Conservation (phyloP, 768 basidiomycete species). For the Lentinula sp. region DNA sequence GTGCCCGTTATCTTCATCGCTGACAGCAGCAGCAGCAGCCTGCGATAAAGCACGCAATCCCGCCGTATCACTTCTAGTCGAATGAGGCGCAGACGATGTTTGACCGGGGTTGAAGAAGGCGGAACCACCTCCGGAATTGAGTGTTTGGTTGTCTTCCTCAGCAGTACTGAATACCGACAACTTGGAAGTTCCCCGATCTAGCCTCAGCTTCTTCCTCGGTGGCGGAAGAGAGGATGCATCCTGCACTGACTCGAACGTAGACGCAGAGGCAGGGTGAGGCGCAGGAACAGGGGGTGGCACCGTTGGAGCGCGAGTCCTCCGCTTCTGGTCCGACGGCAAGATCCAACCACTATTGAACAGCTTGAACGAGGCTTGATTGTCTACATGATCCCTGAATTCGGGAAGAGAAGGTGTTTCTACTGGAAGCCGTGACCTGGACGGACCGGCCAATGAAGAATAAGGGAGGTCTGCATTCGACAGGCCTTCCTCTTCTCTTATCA, state of each 20-base stretch:
- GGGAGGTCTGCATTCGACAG: background rate
- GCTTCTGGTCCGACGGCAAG: slow-evolving; percentile 64
- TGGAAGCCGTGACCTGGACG: background rate
- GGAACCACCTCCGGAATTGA: slow-evolving; percentile 6
- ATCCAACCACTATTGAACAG: slow-evolving; percentile 89
- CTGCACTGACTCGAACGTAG: background rate
- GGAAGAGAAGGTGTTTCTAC: slow-evolving; percentile 31
- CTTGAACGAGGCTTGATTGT: slow-evolving; percentile 66
- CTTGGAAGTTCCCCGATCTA: slow-evolving; percentile 31
- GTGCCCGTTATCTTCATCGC: background rate
- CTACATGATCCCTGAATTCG: slow-evolving; percentile 65
- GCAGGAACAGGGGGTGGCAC: slow-evolving; percentile 13
- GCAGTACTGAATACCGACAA: slow-evolving; percentile 42
- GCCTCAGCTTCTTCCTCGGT: slow-evolving; percentile 37
- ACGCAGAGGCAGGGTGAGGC: slow-evolving; percentile 9
- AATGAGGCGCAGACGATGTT: background rate
- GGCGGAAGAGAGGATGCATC: slow-evolving; percentile 44
- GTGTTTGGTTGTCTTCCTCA: slow-evolving; percentile 39
- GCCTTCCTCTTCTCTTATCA: background rate
- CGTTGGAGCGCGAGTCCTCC: background rate
- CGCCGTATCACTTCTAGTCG: background rate
- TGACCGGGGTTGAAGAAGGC: background rate
- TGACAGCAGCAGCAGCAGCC: background rate
- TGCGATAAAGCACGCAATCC: background rate
- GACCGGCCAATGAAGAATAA: background rate